phyloP scores from a whole-genome alignment of 2,329 filamentous ascomycete genomes.

The Penicillium janthinellum region DNA sequence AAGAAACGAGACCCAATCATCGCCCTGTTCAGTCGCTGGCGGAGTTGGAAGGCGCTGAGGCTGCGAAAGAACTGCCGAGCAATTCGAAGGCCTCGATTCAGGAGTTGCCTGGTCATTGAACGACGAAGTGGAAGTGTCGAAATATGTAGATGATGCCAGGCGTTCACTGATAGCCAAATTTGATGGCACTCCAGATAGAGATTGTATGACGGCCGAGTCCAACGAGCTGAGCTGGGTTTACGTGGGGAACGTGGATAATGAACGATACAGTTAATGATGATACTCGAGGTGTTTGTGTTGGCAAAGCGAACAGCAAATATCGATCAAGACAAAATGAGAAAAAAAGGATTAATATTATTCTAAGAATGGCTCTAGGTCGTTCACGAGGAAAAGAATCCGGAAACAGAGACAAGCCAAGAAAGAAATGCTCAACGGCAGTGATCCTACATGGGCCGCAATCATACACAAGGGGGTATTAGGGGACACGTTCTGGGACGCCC shows the following conservation, averaged over 20 bases:
- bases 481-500: neutral
- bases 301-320: too few relatives aligned
- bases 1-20: neutral
- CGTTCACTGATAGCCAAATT: neutral
- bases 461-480: conserved; percentile 19
- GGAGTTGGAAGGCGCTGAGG: neutral
- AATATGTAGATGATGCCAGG: neutral
- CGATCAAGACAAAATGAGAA: neutral
- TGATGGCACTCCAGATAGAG: neutral
- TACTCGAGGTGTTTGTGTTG: neutral
- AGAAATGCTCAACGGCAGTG: conserved; percentile 13
- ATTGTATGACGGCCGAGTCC: neutral
- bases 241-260: too few relatives aligned
- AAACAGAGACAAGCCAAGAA: conserved; percentile 14
- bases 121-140: neutral
- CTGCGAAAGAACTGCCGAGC: neutral
- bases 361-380: conserved; percentile 22
- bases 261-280: neutral
- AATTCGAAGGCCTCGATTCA: neutral
- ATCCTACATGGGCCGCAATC: conserved; percentile 12
- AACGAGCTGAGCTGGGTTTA: neutral
- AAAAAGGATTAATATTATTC: conserved; percentile 31
- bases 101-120: neutral
- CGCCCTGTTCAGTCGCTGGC: neutral
- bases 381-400: conserved; percentile 5